phyloP scores from a whole-genome alignment of 768 basidiomycete species.

The Lactifluus rugatus region DNA sequence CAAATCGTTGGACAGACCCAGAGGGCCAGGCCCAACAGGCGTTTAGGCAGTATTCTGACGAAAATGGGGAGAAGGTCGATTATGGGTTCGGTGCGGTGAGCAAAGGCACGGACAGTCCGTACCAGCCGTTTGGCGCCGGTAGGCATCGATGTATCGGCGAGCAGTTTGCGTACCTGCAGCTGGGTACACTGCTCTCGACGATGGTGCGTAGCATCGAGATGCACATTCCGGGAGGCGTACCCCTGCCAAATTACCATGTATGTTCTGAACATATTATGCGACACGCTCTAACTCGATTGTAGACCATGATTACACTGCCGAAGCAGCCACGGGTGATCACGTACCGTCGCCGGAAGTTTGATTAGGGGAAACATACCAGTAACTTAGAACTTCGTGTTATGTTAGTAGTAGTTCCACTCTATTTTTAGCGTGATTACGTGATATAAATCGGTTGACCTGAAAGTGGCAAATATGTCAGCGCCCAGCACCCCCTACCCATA shows the following conservation, averaged over 20 bases:
- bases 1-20: constrained; percentile 75
- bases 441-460: background rate
- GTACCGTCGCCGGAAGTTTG: constrained; percentile 56
- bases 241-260: constrained; percentile 85
- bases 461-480: no score
- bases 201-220: constrained; percentile 71
- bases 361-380: constrained; percentile 29
- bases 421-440: background rate
- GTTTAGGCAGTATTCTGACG: constrained; percentile 62
- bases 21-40: constrained; percentile 77
- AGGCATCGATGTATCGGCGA: constrained; percentile 93
- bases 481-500: no score
- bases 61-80: constrained; percentile 82
- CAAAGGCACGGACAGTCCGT: constrained; percentile 93
- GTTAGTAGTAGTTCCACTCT: background rate
- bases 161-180: constrained; percentile 94
- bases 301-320: constrained; percentile 95
- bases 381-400: no score
- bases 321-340: constrained; percentile 53
- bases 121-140: constrained; percentile 97
- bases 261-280: constrained; percentile 25
- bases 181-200: constrained; percentile 73
- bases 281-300: background rate
- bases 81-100: constrained; percentile 93
- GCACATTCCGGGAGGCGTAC: constrained; percentile 56